phyloP scores from a whole-genome alignment of 768 basidiomycete genomes.

The Dacryopinax spathularia region DNA sequence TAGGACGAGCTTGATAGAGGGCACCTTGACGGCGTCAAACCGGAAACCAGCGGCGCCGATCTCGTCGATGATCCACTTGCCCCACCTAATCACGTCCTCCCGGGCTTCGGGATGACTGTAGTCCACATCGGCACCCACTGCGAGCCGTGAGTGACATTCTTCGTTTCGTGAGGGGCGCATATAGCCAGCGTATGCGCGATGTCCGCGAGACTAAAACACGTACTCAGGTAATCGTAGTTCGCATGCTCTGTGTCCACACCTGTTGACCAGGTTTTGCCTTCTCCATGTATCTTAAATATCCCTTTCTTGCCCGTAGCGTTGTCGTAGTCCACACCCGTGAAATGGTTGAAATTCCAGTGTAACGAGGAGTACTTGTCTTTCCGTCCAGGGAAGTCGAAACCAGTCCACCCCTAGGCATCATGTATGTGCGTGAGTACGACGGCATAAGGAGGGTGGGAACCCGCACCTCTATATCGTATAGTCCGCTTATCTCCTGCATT shows the following conservation, averaged over 20 bases:
- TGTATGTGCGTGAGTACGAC: neutral
- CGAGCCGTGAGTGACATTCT: no score
- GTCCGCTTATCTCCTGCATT: constrained; percentile 34
- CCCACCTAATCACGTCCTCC: constrained; percentile 63
- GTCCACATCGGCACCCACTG: constrained; percentile 36
- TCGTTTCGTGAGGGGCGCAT: no score
- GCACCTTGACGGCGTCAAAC: constrained; percentile 68
- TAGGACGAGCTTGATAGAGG: neutral
- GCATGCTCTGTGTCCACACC: constrained; percentile 73
- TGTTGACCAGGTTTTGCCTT: constrained; percentile 63
- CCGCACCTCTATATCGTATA: constrained; percentile 52
- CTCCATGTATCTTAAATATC: constrained; percentile 59
- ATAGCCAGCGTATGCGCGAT: no score
- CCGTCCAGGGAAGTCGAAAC: constrained; percentile 69
- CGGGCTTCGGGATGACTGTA: constrained; percentile 69
- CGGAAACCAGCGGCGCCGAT: constrained; percentile 51
- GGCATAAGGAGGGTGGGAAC: neutral
- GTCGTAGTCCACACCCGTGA: constrained; percentile 80
- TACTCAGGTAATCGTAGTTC: constrained; percentile 33
- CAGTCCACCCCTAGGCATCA: constrained; percentile 60
- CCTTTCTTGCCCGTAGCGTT: constrained; percentile 43
- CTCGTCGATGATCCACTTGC: constrained; percentile 45
- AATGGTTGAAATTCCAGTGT: constrained; percentile 64
- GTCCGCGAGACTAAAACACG: no score
- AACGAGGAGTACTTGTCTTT: constrained; percentile 59